A percentile compares a stretch with the other conserved stretches of the same genome.
These are phyloP conservation scores for Claviceps sp. DNA, from an alignment of 2,329 filamentous ascomycete genomes.

Conservation along the genomic window DNA sequence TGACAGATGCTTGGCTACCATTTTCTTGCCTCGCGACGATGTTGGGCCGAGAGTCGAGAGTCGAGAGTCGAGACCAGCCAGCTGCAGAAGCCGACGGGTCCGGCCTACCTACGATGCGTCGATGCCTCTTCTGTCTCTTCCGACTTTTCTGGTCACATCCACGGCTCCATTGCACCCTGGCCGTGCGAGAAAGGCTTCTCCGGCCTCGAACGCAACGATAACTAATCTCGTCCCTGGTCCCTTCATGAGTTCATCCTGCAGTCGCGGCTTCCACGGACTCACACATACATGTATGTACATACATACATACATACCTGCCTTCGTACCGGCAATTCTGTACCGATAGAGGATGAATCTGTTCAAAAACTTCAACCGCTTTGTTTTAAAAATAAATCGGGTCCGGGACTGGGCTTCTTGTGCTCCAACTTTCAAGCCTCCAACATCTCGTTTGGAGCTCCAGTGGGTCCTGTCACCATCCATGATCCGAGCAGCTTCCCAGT, in stretches of 20 bases:
- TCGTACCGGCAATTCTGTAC: too few species aligned
- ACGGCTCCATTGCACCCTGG: neutral
- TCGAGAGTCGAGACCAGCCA: neutral
- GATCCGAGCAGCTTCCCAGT: neutral
- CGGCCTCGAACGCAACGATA: neutral
- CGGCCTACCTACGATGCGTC: neutral
- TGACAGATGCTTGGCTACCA: too few species aligned
- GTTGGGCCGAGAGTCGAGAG: too few species aligned
- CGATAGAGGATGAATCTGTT: too few species aligned
- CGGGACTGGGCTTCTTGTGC: neutral
- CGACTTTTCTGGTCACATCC: neutral
- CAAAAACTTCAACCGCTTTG: neutral
- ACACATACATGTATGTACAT: neutral
- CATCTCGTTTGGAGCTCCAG: neutral
- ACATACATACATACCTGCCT: too few species aligned
- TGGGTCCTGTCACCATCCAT: constrained; percentile 1
- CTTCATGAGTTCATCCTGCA: neutral
- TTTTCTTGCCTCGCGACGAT: too few species aligned
- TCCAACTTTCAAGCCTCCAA: neutral
- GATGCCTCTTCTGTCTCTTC: too few species aligned
- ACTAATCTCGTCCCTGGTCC: neutral
- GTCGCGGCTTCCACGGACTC: neutral
- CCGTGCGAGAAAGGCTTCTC: neutral
- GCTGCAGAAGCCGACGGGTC: neutral
- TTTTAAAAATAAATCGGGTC: neutral